phyloP scores from a whole-genome alignment of 331 rosid species.

The Spiraea crenata region DNA sequence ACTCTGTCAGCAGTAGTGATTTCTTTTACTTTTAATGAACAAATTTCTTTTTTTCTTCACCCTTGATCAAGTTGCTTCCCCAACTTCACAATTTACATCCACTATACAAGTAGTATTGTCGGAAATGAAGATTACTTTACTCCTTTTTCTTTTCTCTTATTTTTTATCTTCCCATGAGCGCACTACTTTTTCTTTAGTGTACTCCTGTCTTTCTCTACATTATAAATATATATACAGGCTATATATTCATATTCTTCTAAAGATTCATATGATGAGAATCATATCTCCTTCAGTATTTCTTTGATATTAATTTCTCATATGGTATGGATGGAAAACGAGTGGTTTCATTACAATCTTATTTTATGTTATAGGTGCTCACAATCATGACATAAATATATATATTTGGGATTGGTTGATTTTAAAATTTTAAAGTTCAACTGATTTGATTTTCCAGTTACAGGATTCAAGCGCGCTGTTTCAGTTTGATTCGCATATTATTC shows the following conservation, averaged over 20 bases:
- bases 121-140: slow-evolving; percentile 5
- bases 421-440: no score
- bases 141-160: background rate
- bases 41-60: background rate
- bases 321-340: slow-evolving; percentile 6
- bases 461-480: no score
- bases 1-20: background rate
- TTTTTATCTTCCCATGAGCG: background rate
- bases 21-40: background rate
- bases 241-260: background rate
- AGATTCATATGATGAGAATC: slow-evolving; percentile 14
- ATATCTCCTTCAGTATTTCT: background rate
- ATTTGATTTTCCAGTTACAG: no score
- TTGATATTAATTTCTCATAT: background rate
- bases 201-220: background rate
- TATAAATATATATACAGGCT: no score
- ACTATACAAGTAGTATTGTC: slow-evolving; percentile 14
- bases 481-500: no score
- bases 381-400: no score
- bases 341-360: slow-evolving; percentile 11
- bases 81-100: slow-evolving; percentile 8
- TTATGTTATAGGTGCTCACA: no score
- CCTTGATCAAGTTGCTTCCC: slow-evolving; percentile 4
- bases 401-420: no score
- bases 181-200: background rate